Evolutionary conservation across 2,329 filamentous ascomycete species (phyloP), one percentile per base, ranked within the genome.

Genomic region (Apiospora kogelbergensis): DNA sequence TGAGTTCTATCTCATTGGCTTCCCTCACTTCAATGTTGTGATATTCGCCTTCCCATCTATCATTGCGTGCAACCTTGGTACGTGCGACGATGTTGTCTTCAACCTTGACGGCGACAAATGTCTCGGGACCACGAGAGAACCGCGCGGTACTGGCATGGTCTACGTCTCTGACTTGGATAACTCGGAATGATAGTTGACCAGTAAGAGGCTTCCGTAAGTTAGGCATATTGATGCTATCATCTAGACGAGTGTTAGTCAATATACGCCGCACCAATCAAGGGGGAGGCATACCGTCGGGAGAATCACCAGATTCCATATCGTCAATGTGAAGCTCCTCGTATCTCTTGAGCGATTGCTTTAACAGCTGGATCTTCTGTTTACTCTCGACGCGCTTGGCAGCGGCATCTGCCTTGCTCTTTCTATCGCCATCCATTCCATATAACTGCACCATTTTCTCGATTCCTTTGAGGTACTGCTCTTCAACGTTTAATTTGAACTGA

Each of bases 381-480:
- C 95, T 98, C 83, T 99, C 96, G 71, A 97, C 91, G 69, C 93
- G 89, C 77, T 94, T 90, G 65, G 91, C 93, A 75, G 97, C 94
- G 53, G 96, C 96, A 80, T 99, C 96, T 69, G 93, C 90, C 79
- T 92, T 93, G 83, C 95, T 98, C 85, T 97, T 98, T 75, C 95
- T 91, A 79, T 99, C 96, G 40, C 96, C 95, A 80, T 98, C 96
- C 88, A 98, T 96, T 78, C 96, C 91, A 79, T 99, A 99, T 44
- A 99, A 86, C 79, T 96, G 94, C 63, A 98, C 93, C 96, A 99
- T 98, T 84, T 99, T 99, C 82, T 99, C 96, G 75, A 99, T 96
- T 71, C 96, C 96, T 78, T 97, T 97, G 73, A 98, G 94, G 82
- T 99, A 99, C 82, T 99, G 96, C 79, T 98, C 97, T 80, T 99